Percentiles rank a stretch among this genome's conserved stretches.
These are phyloP conservation scores for Rhizopus arrhizus DNA, from an alignment of 371 early-diverging fungal genomes.

Conservation along the genomic window DNA sequence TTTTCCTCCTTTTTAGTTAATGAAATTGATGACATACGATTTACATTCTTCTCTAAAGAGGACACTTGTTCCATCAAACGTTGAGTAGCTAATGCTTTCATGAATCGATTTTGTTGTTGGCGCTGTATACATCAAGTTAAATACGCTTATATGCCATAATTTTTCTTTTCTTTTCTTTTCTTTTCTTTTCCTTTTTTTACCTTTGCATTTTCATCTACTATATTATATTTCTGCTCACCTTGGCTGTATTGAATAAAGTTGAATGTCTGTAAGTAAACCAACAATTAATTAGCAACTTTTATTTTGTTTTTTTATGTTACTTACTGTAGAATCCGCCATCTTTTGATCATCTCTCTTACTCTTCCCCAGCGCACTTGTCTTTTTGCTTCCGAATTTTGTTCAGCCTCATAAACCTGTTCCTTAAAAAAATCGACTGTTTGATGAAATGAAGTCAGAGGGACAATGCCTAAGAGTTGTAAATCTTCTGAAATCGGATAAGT, in stretches of 20 bases:
- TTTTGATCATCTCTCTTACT: conserved; percentile 41
- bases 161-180: neutral
- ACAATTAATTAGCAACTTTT: conserved; percentile 1
- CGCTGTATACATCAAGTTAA: conserved; percentile 29
- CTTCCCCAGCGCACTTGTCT: conserved; percentile 54
- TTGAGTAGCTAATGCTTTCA: conserved; percentile 68
- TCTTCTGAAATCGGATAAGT: conserved; percentile 52
- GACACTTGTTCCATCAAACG: conserved; percentile 67
- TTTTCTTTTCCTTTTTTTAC: conserved; percentile 24
- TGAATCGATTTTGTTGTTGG: conserved; percentile 57
- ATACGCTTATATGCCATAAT: neutral
- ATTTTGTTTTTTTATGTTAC: neutral
- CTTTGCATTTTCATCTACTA: conserved; percentile 63
- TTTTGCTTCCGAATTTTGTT: conserved; percentile 30
- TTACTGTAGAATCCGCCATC: conserved; percentile 44
- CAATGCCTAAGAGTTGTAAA: conserved; percentile 33
- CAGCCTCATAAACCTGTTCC: conserved; percentile 32
- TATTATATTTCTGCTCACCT: conserved; percentile 52
- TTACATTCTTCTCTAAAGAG: conserved; percentile 58
- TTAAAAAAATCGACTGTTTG: conserved; percentile 47
- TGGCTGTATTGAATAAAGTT: conserved; percentile 56
- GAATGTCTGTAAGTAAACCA: conserved; percentile 35
- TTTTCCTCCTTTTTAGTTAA: conserved; percentile 16
- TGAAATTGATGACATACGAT: conserved; percentile 30
- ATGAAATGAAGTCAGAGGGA: conserved; percentile 39